phyloP scores from a whole-genome alignment of 2,329 filamentous ascomycete genomes.

The Nemania sp. region DNA sequence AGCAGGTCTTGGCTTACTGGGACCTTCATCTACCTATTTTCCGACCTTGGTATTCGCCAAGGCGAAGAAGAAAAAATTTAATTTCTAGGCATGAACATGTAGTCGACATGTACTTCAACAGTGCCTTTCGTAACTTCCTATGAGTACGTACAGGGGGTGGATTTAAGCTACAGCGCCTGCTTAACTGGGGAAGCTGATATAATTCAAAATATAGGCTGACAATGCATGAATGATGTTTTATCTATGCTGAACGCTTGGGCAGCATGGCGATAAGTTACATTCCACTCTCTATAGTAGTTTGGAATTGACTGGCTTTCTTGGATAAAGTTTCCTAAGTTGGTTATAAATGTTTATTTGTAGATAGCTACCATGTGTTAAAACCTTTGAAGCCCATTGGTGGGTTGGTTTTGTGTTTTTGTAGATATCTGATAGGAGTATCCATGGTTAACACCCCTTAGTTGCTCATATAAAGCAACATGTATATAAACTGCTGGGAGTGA shows the following conservation, averaged over 20 bases:
- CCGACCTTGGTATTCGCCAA: background rate
- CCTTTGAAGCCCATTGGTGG: slow-evolving; percentile 15
- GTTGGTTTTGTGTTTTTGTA: background rate
- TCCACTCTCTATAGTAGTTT: background rate
- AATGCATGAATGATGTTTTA: background rate
- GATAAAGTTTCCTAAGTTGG: background rate
- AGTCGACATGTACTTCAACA: background rate
- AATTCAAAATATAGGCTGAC: background rate
- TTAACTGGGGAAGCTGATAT: slow-evolving; percentile 1
- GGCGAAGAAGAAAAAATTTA: background rate
- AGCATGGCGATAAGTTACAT: background rate
- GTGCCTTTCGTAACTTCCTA: background rate
- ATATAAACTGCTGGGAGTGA: background rate
- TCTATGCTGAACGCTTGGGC: background rate
- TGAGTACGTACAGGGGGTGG: background rate
- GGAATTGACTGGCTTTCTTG: background rate
- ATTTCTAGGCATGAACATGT: background rate
- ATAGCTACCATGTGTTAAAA: slow-evolving; percentile 16
- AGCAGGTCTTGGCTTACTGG: slow-evolving; percentile 17
- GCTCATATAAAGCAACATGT: slow-evolving; percentile 6
- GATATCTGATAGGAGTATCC: background rate
- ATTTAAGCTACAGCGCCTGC: background rate
- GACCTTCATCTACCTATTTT: background rate
- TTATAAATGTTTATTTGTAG: slow-evolving; percentile 11
- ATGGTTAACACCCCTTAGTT: background rate